A percentile compares a stretch with the other conserved stretches of the same genome.
phyloP scores from a whole-genome alignment of 2,329 filamentous ascomycete species.

The Fusarium sp. region DNA sequence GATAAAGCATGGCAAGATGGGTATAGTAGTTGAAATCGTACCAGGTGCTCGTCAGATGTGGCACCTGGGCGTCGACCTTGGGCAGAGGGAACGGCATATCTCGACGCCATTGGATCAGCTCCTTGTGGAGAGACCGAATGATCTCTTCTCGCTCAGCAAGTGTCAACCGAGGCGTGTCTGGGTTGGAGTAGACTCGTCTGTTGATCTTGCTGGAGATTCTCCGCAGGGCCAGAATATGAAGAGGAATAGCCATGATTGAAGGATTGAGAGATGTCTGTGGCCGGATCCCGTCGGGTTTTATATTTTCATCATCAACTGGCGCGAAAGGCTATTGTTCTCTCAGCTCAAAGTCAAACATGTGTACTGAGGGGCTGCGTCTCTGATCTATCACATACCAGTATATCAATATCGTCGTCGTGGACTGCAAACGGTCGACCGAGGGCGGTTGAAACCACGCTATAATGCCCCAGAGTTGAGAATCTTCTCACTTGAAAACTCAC shows the following conservation, averaged over 20 bases:
- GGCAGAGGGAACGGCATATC: slow-evolving; percentile 59
- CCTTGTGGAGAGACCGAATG: slow-evolving; percentile 51
- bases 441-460: slow-evolving; percentile 56
- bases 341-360: background rate
- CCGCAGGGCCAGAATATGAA: slow-evolving; percentile 56
- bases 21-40: slow-evolving; percentile 63
- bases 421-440: slow-evolving; percentile 59
- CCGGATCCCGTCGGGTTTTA: slow-evolving; percentile 36
- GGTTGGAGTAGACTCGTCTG: slow-evolving; percentile 52
- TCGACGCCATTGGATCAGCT: slow-evolving; percentile 58
- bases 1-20: slow-evolving; percentile 58
- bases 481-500: background rate
- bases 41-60: slow-evolving; percentile 58
- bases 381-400: slow-evolving; percentile 43
- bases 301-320: slow-evolving; percentile 51
- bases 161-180: slow-evolving; percentile 21
- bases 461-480: background rate
- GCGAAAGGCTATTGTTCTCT: slow-evolving; percentile 49
- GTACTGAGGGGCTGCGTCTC: background rate
- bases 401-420: slow-evolving; percentile 59
- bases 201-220: slow-evolving; percentile 56
- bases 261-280: slow-evolving; percentile 46
- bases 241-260: slow-evolving; percentile 53
- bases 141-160: slow-evolving; percentile 48
- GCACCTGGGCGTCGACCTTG: slow-evolving; percentile 52